These are phyloP conservation scores for Avena atlantica DNA, from an alignment of 176 grass and related monocot genomes.

Conservation along the genomic window DNA sequence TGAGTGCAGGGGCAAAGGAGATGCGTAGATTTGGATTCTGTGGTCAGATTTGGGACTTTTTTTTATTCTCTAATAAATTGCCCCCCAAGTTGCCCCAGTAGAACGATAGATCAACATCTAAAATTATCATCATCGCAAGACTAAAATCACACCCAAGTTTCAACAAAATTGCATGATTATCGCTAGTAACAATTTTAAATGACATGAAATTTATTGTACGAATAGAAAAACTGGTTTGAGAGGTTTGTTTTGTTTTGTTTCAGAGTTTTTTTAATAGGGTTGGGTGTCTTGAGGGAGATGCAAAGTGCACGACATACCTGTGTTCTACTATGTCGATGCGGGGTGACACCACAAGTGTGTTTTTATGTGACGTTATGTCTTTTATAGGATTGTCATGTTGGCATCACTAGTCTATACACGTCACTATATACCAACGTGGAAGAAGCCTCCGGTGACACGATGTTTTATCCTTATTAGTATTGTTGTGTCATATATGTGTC, in stretches of 20 bases:
- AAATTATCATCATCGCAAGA: too few relatives aligned
- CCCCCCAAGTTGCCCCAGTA: too few relatives aligned
- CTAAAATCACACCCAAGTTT: too few relatives aligned
- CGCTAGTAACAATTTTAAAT: too few relatives aligned
- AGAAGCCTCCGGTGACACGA: not conserved
- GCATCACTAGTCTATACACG: not conserved
- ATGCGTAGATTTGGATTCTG: conserved; percentile 15
- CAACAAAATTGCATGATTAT: too few relatives aligned
- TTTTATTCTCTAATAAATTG: not conserved
- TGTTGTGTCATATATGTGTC: too few relatives aligned
- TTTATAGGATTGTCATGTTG: not conserved
- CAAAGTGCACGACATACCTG: not conserved
- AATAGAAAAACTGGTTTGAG: too few relatives aligned
- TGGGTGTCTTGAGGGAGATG: not conserved
- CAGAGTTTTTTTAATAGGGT: too few relatives aligned
- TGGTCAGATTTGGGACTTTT: not conserved
- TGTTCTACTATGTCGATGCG: not conserved
- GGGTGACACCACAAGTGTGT: not conserved
- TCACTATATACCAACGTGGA: not conserved
- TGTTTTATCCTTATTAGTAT: not conserved
- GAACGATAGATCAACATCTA: too few relatives aligned
- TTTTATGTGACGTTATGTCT: not conserved
- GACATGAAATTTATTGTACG: too few relatives aligned
- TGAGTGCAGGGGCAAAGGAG: not conserved
- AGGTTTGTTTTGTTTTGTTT: too few relatives aligned